phyloP scores from a whole-genome alignment of 495 filamentous ascomycete species.

The Penicillium arizonense region DNA sequence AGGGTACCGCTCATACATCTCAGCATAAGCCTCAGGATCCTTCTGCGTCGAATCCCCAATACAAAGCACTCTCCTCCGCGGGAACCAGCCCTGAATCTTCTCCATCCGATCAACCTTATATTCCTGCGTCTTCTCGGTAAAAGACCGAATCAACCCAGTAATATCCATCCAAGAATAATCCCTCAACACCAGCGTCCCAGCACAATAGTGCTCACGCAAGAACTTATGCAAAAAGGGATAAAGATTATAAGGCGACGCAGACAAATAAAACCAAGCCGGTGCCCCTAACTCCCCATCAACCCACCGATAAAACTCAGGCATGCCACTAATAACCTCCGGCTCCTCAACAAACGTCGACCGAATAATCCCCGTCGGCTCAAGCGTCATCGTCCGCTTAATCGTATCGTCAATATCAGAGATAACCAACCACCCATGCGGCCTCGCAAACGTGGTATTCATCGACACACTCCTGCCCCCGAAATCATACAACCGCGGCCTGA shows the following conservation, averaged over 20 bases:
- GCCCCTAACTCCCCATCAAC: slow-evolving; percentile 52
- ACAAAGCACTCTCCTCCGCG: slow-evolving; percentile 72
- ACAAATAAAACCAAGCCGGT: slow-evolving; percentile 89
- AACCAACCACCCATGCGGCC: slow-evolving; percentile 79
- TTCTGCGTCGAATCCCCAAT: slow-evolving; percentile 90
- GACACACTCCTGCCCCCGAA: slow-evolving; percentile 43
- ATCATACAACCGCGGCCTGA: slow-evolving; percentile 33
- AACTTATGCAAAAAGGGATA: slow-evolving; percentile 81
- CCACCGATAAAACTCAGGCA: slow-evolving; percentile 77
- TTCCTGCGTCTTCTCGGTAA: slow-evolving; percentile 77
- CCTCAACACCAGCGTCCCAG: slow-evolving; percentile 78
- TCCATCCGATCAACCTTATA: slow-evolving; percentile 84
- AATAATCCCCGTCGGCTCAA: slow-evolving; percentile 73
- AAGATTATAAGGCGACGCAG: slow-evolving; percentile 91
- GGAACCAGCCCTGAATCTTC: slow-evolving; percentile 74
- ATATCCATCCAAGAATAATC: slow-evolving; percentile 88
- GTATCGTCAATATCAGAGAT: slow-evolving; percentile 96
- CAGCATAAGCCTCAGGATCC: slow-evolving; percentile 87
- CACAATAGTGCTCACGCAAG: slow-evolving; percentile 65
- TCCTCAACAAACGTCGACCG: slow-evolving; percentile 78
- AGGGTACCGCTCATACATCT: slow-evolving; percentile 61
- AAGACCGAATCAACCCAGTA: slow-evolving; percentile 68
- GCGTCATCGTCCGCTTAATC: slow-evolving; percentile 87
- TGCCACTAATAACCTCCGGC: slow-evolving; percentile 68
- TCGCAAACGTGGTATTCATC: slow-evolving; percentile 70